phyloP scores from a whole-genome alignment of 1,139 yeast species.

The Arxiozyma telluris region DNA sequence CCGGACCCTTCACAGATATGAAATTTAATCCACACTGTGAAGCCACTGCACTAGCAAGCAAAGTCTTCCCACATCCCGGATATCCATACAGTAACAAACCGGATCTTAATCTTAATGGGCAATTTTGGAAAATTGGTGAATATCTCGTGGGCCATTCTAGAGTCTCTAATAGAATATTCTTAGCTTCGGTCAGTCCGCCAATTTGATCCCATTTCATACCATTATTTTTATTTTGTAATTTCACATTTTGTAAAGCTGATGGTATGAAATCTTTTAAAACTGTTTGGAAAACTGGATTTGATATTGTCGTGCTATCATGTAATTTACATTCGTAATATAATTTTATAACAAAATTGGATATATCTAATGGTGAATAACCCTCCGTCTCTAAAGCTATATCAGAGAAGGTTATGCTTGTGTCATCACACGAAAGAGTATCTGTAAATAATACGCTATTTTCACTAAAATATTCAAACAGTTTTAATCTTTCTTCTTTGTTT shows the following conservation, averaged over 20 bases:
- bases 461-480: conserved; percentile 44
- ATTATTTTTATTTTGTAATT: conserved; percentile 59
- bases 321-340: conserved; percentile 49
- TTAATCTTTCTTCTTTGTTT: conserved; percentile 49
- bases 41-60: conserved; percentile 88
- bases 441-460: background rate
- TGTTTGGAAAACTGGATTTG: conserved; percentile 37
- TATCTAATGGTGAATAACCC: conserved; percentile 80
- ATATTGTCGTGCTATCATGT: conserved; percentile 5
- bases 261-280: conserved; percentile 70
- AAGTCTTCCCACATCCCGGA: conserved; percentile 96
- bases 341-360: conserved; percentile 64
- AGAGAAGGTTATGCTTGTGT: conserved; percentile 18
- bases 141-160: conserved; percentile 96
- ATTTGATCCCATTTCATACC: conserved; percentile 72
- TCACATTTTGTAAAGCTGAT: conserved; percentile 76
- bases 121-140: conserved; percentile 83
- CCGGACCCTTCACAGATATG: conserved; percentile 93
- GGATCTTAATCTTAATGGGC: conserved; percentile 80
- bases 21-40: conserved; percentile 91
- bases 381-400: conserved; percentile 77
- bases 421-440: background rate
- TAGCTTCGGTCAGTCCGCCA: conserved; percentile 79
- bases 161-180: conserved; percentile 69
- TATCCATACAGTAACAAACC: conserved; percentile 89